Percentiles rank a stretch among this genome's conserved stretches.
Conservation (phyloP, 257 asterid genomes). For the Solanum pimpinellifolium region DNA sequence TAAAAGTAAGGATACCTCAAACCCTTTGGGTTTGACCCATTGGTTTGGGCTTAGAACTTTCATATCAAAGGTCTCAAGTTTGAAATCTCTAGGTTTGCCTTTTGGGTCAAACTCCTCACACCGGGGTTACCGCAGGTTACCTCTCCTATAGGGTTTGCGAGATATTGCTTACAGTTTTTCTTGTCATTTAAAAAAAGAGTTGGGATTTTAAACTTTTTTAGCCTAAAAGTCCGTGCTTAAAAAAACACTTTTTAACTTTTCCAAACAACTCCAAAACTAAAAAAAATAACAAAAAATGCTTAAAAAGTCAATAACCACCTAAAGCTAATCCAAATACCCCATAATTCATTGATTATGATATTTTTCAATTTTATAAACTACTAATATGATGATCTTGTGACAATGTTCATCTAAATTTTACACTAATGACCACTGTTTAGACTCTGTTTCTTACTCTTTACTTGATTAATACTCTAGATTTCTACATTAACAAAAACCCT, state of each 20-base stretch:
- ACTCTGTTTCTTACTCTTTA: neutral
- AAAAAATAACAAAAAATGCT: neutral
- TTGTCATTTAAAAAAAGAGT: neutral
- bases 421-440: neutral
- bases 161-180: neutral
- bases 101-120: neutral
- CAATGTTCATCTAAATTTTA: neutral
- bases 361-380: neutral
- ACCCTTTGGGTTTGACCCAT: neutral
- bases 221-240: neutral
- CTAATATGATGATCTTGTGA: neutral
- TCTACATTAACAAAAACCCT: neutral
- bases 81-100: neutral
- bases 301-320: neutral
- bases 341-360: neutral
- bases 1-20: neutral
- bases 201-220: neutral
- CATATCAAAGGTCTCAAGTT: neutral
- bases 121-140: neutral
- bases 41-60: neutral
- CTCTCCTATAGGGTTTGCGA: neutral
- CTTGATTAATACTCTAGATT: neutral
- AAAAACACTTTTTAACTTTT: neutral
- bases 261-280: neutral
- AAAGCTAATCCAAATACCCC: neutral